These are phyloP conservation scores for Elaeis guineensis DNA, from an alignment of 176 grass and related monocot species.

Conservation along the genomic window DNA sequence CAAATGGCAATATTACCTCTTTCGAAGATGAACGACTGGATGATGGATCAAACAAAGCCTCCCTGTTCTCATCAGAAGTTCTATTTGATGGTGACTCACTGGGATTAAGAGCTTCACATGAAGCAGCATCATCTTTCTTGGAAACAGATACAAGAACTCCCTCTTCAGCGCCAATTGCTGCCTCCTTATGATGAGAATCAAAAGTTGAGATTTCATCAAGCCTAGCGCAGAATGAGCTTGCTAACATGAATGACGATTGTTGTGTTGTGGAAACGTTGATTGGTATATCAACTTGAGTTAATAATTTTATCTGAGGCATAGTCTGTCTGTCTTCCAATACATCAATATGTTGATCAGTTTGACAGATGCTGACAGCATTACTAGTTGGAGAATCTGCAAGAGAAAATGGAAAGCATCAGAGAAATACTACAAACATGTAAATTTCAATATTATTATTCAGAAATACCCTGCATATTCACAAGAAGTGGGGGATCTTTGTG, in stretches of 20 bases:
- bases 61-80: slow-evolving; percentile 1
- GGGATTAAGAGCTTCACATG: slow-evolving; percentile 1
- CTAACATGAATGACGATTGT: no score
- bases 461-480: no score
- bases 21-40: slow-evolving; percentile 2
- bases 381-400: no score
- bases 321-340: no score
- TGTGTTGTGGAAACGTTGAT: background rate
- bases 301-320: slow-evolving; percentile 2
- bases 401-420: no score
- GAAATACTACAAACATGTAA: no score
- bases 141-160: slow-evolving; percentile 4
- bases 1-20: slow-evolving; percentile 15
- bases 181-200: background rate
- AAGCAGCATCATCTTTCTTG: background rate
- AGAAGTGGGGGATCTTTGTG: no score
- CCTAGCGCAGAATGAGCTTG: background rate
- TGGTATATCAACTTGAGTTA: background rate
- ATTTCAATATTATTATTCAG: no score
- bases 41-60: slow-evolving; percentile 5
- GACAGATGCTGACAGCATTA: no score
- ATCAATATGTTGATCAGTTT: no score
- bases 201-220: background rate
- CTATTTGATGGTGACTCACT: slow-evolving; percentile 2
- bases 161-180: background rate